Evolutionary conservation across 768 basidiomycete species (phyloP), one percentile per base, ranked within the genome.

Genomic region (Hortiboletus campestris): DNA sequence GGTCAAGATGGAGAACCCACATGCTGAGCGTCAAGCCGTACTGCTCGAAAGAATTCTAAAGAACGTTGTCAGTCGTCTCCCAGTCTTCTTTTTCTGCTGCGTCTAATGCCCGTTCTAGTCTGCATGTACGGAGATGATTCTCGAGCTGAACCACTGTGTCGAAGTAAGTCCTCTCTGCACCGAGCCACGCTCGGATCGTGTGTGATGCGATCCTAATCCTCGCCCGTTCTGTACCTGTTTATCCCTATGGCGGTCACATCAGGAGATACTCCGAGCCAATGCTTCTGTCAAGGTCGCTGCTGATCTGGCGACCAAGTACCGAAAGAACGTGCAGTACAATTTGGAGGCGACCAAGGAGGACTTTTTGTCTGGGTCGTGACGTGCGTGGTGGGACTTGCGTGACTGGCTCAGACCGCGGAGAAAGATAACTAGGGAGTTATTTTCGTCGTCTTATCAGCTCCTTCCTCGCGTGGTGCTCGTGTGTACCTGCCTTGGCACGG

Each of bases 321-420:
- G 88, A 59, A 86, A 92, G 74, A 98, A 98, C 73, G 94, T 94
- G 49, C 86, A 89, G 68, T 96, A 94, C 69, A 96, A 95, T 68
- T 70, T 97, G 54, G 88, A 91, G 64, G 87, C 88, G 43, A 88
- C 84, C 46, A 81, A 76, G 58, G 67, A 70, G 13, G 70, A 67
- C 13, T 34, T 6, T 14, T 34, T 34, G 34, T 14, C 34, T 34
- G 13, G 34, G 13, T 34, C 32, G 22, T 35, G 44, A 28, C 9
- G 4, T 4, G 25, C 25, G 25, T 25, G 25, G 39, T 7, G 41
- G 19, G 44, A 45, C 25, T 40, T 47, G 52, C 39, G 55, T n/a
- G 16, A 14, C 16, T 38, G 34, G 52, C 40, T 47, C 56, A 45
- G 41, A 43, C 31, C 29, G 51, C 43, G 36, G 51, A 38, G 41